These are phyloP conservation scores for Diaporthe humulicola DNA, from an alignment of 2,329 filamentous ascomycete genomes.

Conservation along the genomic window DNA sequence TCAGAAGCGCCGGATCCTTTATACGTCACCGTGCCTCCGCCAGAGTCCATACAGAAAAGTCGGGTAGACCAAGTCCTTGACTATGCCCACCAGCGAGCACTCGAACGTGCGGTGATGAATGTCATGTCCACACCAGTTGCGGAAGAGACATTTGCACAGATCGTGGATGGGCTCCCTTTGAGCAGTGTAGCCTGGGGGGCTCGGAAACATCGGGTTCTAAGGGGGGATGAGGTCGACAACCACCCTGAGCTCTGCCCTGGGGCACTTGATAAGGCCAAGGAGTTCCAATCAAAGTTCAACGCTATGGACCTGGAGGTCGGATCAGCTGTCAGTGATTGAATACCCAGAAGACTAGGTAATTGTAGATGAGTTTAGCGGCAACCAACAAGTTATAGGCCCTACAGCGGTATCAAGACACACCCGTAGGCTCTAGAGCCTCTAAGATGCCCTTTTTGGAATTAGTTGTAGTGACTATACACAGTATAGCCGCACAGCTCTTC, in stretches of 20 bases:
- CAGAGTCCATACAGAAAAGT: not conserved
- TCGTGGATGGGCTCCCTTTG: conserved; percentile 8
- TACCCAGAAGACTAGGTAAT: not conserved
- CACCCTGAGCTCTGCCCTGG: conserved; percentile 2
- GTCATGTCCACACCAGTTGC: not conserved
- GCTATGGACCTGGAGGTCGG: not conserved
- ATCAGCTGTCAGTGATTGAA: not conserved
- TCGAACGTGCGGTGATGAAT: not conserved
- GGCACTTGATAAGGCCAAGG: not conserved
- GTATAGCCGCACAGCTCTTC: not conserved
- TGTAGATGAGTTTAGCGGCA: not conserved
- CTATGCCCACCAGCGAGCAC: not conserved
- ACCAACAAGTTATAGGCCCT: not conserved
- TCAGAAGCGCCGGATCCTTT: not conserved
- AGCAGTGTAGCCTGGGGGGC: not conserved
- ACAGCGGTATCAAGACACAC: conserved; percentile 12
- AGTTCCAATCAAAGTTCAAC: not conserved
- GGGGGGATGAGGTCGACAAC: not conserved
- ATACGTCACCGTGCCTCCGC: not conserved
- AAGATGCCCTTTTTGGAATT: conserved; percentile 5
- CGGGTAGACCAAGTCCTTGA: not conserved
- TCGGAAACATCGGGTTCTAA: not conserved
- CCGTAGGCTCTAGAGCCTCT: not conserved
- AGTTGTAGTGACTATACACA: not conserved
- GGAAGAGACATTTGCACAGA: conserved; percentile 14